Evolutionary conservation across 257 asterid genomes (phyloP), one percentile per base, ranked within the genome.

Genomic region (Salvia rosmarinus): DNA sequence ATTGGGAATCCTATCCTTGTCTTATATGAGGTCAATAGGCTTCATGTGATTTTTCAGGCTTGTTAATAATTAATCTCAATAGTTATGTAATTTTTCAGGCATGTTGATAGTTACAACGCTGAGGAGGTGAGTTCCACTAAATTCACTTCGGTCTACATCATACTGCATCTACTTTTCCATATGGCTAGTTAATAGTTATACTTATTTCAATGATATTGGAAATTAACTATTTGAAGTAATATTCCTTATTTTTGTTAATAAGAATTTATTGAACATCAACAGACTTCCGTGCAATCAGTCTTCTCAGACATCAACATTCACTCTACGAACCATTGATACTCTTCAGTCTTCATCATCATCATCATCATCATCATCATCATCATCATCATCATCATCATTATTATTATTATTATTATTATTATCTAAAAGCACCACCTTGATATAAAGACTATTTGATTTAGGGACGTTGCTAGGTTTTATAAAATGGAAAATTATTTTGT

Each of bases 1-100:
- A 93, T 67, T 90, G 96, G 97, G 98, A 93, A 74, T 79, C 96
- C 64, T 78, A 74, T 79, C 96, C 64, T 78, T 86, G 19, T 82
- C 92, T 51, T 87, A 85, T 80, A 89, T 79, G 86, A 84, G 97
- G 98, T 93, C 66, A 69, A 74, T 64, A 47, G 54, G 13, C 39
- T 67, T 69, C 28, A 60, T 44, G 8, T 73, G 64, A 72, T 72
- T 80, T 78, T 85, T 76, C 88, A 93, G 98, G 95, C 88, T n/a
- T n/a, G 64, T 30, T 77, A 30, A 32, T 56, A 75, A 65, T 64
- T 81, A 55, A 78, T 40, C 21, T 43, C 62, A 39, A 69, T 62
- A 30, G 35, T 68, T 73, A 64, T 68, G 39, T 77, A 37, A 72
- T 72, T 80, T 78, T 85, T 76, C 88, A 93, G 98, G 95, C 88